These are phyloP conservation scores for Leucoagaricus sp. DNA, from an alignment of 1,284 basidiomycete genomes.

Conservation along the genomic window DNA sequence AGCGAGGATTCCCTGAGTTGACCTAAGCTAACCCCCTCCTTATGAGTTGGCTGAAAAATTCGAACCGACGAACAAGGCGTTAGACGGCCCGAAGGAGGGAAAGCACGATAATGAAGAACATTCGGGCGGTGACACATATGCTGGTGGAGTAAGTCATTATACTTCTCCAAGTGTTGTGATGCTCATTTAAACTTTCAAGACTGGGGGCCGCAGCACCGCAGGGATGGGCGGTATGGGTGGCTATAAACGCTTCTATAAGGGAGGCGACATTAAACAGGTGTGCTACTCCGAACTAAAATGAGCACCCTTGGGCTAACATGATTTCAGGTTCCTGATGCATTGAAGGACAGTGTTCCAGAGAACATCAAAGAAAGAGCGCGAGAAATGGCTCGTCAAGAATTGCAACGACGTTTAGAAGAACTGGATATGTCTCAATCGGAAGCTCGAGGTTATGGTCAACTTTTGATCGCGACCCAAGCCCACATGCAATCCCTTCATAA, in stretches of 20 bases:
- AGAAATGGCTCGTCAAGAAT: slow-evolving; percentile 64
- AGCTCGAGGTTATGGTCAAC: slow-evolving; percentile 54
- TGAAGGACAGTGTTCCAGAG: slow-evolving; percentile 61
- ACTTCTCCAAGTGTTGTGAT: not conserved
- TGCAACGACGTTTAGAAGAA: slow-evolving; percentile 59
- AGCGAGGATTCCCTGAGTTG: too few relatives aligned
- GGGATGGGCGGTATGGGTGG: slow-evolving; percentile 65
- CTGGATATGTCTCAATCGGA: slow-evolving; percentile 58
- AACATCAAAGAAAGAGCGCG: slow-evolving; percentile 60
- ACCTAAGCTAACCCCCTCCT: too few relatives aligned
- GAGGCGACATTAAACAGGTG: slow-evolving; percentile 64
- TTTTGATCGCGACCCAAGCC: slow-evolving; percentile 54
- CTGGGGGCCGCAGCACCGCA: slow-evolving; percentile 67
- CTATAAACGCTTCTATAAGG: slow-evolving; percentile 66
- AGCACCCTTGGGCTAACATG: not conserved
- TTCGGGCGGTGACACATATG: slow-evolving; percentile 61
- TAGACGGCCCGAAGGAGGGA: slow-evolving; percentile 8
- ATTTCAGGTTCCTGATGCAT: slow-evolving; percentile 47
- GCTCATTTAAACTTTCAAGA: slow-evolving; percentile 34
- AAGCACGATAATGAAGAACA: slow-evolving; percentile 56
- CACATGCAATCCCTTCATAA: slow-evolving; percentile 61
- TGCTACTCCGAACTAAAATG: not conserved
- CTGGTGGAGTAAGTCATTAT: slow-evolving; percentile 63
- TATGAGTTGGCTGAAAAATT: too few relatives aligned
- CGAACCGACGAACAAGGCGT: slow-evolving; percentile 37